Evolutionary conservation across 2,329 filamentous ascomycete species (phyloP).

Genomic region (Pseudogymnoascus sp.): DNA sequence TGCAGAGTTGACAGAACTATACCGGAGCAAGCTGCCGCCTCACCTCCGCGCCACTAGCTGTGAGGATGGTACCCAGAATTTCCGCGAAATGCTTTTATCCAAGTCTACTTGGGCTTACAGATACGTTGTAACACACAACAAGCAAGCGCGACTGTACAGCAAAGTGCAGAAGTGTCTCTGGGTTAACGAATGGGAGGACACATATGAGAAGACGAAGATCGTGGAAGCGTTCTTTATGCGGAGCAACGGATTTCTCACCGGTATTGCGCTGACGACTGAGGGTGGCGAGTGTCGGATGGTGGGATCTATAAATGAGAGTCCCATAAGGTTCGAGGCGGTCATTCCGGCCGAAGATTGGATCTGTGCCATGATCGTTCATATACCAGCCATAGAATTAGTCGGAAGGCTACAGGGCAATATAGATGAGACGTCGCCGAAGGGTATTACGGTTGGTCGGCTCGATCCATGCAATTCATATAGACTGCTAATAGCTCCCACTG

Average conservation of each 20-base stretch:
- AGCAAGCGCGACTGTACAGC: background rate
- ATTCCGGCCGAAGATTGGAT: conserved; percentile 6
- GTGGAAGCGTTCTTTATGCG: background rate
- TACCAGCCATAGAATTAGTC: background rate
- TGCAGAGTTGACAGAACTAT: background rate
- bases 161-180: background rate
- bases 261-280: background rate
- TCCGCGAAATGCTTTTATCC: background rate
- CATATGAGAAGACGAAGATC: background rate
- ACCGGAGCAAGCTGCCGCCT: background rate
- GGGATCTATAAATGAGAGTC: background rate
- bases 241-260: background rate
- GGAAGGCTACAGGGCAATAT: background rate
- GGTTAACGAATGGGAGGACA: background rate
- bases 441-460: background rate
- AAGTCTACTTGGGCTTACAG: background rate
- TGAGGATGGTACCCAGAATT: background rate
- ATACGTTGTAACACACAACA: background rate
- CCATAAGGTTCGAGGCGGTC: background rate
- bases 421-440: background rate
- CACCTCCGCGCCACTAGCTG: background rate
- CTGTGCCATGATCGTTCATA: conserved; percentile 9
- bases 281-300: background rate
- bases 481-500: background rate
- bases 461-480: no score